phyloP scores from a whole-genome alignment of 345 rosid species.

The Brassica carinata region DNA sequence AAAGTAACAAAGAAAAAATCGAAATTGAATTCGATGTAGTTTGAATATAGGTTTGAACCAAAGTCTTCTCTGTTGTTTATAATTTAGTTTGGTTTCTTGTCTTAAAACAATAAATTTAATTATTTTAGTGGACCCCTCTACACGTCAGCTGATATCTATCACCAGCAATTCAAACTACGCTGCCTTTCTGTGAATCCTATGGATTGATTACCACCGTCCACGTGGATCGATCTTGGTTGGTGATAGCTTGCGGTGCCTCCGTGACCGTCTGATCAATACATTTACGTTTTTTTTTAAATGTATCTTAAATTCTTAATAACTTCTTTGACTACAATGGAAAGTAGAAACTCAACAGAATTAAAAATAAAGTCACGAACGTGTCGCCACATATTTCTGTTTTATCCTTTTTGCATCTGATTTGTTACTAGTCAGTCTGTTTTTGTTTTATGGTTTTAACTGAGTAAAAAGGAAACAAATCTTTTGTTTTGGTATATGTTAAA shows the following conservation, averaged over 20 bases:
- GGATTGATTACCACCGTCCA: conserved; percentile 21
- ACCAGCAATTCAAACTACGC: conserved; percentile 18
- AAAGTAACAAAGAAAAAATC: background rate
- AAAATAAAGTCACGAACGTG: conserved; percentile 21
- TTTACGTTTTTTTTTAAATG: background rate
- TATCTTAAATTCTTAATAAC: conserved; percentile 6
- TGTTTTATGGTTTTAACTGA: background rate
- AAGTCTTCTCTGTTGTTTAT: conserved; percentile 18
- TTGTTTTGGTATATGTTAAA: background rate
- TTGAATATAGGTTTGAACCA: conserved; percentile 36
- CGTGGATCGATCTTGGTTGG: conserved; percentile 7
- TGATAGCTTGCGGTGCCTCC: conserved; percentile 15
- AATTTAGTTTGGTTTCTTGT: background rate
- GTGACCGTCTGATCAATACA: conserved; percentile 14
- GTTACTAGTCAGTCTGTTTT: background rate
- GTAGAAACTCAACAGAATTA: background rate
- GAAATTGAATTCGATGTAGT: conserved; percentile 13
- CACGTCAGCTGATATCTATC: conserved; percentile 37
- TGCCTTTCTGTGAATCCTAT: conserved; percentile 33
- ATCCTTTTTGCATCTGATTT: background rate
- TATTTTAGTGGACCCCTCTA: background rate
- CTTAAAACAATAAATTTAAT: background rate
- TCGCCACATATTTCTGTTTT: conserved; percentile 33
- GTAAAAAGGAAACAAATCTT: background rate
- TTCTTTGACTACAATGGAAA: background rate